Base-by-base conservation (phyloP, 164 flowering plant genomes). In the Magnolia sinica region DNA sequence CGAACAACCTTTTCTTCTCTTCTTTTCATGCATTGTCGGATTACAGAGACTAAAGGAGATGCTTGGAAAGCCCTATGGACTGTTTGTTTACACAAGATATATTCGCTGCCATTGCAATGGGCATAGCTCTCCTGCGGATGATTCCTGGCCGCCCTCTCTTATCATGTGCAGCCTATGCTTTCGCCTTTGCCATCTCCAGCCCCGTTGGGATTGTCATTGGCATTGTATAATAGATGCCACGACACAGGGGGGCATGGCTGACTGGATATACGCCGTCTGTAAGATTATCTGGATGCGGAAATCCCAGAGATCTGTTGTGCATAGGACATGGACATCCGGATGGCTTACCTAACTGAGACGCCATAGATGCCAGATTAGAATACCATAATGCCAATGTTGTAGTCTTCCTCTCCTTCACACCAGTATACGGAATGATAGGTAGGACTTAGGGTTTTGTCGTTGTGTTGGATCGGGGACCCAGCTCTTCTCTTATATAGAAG, bases 21-120 rank as follows among this genome's bases (percentile, higher is more conserved):
- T 58, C 37, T 31, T 31, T 31, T 31, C 37, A 31, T 31, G 37
- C 37, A 31, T 31, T 31, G 2, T 31, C 4, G 8, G 24, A 24
- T 37, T 76, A 50, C 92, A 31, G 91, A 89, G 79, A 88, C 90
- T 4, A 69, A 84, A 79, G 89, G 78, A 0, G 92, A 88, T 80
- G 96, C 94, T 4, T 90, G 96, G 96, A 89, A 72, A 79, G 91
- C 89, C 4, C 76, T 91, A 31, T 91, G 96, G 94, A 91, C 96
- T 22, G 82, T 91, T 31, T 79, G 80, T 24, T 73, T 91, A 64
- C 96, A 91, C 86, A 90, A 91, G 81, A 68, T 91, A 68, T 91
- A 16, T 90, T 91, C 77, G 96, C 93, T 29, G 96, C 96, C 27
- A 80, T 91, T 23, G 94, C 94, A 23, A 91, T 91, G 96, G 92